phyloP scores from a whole-genome alignment of 2,329 filamentous ascomycete genomes.

The Massarina eburnea region DNA sequence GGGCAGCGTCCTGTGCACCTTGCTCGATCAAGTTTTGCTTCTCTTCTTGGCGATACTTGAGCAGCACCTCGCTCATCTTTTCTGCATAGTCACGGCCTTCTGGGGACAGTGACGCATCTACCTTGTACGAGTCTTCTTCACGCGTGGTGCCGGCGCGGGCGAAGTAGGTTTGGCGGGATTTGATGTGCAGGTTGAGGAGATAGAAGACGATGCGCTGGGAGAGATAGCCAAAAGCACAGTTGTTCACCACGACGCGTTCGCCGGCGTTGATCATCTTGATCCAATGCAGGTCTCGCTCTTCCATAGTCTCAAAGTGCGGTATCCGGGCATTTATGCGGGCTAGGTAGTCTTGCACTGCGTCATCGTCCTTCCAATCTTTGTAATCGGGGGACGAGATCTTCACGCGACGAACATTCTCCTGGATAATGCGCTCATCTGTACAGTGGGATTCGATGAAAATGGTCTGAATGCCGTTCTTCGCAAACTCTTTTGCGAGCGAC shows the following conservation, averaged over 20 bases:
- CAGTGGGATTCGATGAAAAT: constrained; percentile 97
- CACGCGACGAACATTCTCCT: constrained; percentile 94
- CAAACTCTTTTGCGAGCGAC: constrained; percentile 90
- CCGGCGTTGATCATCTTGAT: constrained; percentile 99
- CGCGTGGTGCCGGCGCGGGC: constrained; percentile 80
- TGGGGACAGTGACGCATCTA: constrained; percentile 80
- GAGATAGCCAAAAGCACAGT: constrained; percentile 93
- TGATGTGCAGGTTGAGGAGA: constrained; percentile 95
- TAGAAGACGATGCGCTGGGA: constrained; percentile 98
- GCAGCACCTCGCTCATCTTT: constrained; percentile 69
- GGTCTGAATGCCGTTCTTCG: constrained; percentile 95
- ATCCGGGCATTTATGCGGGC: constrained; percentile 89
- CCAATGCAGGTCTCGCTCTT: constrained; percentile 90
- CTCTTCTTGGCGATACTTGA: constrained; percentile 83
- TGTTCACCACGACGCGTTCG: constrained; percentile 91
- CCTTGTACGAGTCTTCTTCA: constrained; percentile 90
- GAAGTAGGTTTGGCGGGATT: constrained; percentile 91
- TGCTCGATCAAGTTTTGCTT: constrained; percentile 67
- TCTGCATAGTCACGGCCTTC: constrained; percentile 77
- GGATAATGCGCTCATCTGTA: constrained; percentile 87
- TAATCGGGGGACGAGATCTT: constrained; percentile 99
- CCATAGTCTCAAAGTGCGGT: constrained; percentile 95
- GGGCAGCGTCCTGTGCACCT: constrained; percentile 66
- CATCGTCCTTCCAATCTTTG: constrained; percentile 84
- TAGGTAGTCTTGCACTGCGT: constrained; percentile 90